phyloP scores from a whole-genome alignment of 805 yeast species.

The Candida anglica region DNA sequence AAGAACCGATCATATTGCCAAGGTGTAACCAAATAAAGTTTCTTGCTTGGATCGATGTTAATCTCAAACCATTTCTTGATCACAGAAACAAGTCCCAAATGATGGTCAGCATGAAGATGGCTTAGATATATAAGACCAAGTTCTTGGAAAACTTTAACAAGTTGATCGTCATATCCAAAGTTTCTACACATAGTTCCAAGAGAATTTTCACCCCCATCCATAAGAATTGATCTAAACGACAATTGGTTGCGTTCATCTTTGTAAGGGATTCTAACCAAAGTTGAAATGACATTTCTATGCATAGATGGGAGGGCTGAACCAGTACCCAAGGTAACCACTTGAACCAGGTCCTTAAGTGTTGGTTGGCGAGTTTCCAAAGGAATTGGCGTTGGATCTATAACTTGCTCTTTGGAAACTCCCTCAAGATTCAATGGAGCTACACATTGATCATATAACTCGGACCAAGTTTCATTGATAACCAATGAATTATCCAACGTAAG shows the following conservation, averaged over 20 bases:
- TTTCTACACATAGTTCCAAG: constrained; percentile 66
- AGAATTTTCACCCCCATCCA: constrained; percentile 97
- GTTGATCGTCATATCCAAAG: constrained; percentile 45
- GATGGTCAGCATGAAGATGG: constrained; percentile 97
- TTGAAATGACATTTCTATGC: constrained; percentile 80
- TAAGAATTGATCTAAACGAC: constrained; percentile 44
- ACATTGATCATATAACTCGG: constrained; percentile 26
- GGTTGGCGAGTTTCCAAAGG: constrained; percentile 12
- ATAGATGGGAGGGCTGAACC: constrained; percentile 89
- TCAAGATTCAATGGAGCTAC: constrained; percentile 15
- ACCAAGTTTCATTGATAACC: constrained; percentile 14
- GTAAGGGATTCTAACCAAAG: constrained; percentile 68
- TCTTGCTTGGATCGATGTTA: constrained; percentile 24
- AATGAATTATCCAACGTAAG: too few relatives aligned
- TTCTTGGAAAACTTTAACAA: constrained; percentile 48
- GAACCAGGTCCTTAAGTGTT: constrained; percentile 49
- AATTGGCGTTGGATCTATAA: constrained; percentile 16
- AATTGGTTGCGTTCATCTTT: constrained; percentile 6
- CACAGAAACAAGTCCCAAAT: constrained; percentile 73
- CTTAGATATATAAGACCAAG: constrained; percentile 66
- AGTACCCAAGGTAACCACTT: constrained; percentile 79
- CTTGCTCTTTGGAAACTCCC: constrained; percentile 9
- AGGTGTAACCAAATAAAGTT: constrained; percentile 65
- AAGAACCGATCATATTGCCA: constrained; percentile 68
- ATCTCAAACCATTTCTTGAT: constrained; percentile 62